Evolutionary conservation across 2,329 filamentous ascomycete genomes (phyloP), one percentile per base, ranked within the genome.

Genomic region (Neonectria magnoliae): DNA sequence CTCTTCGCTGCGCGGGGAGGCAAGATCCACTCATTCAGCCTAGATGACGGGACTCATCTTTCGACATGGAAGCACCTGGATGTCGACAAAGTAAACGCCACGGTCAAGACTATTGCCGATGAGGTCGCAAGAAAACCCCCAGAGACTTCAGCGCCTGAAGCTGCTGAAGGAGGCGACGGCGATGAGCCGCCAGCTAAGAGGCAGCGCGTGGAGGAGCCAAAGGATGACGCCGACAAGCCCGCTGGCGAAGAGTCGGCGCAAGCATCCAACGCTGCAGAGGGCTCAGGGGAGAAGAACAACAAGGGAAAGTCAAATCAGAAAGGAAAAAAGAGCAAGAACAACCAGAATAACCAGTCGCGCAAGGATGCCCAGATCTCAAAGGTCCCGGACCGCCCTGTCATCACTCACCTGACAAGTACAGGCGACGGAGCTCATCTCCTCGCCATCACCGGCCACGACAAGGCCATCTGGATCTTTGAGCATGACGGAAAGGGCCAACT

Each of bases 391-490:
- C 77, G 82, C 64, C 86, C 90, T 5, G 89, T 91, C 72, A 87
- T 98, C 59, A 91, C 90, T 63, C 87, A 91, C 67, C 76, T 98
- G 68, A 82, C 87, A 22, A 80, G 87, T 29, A 91, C 93, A 0
- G 77, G 82, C 14, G 84, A 92, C 69, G 88, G 90, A 14, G 83
- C 86, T 45, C 83, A 97, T 79, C 77, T 97, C 20, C 82, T 97
- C 45, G 92, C 89, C 22, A 88, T 97, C 31, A 97, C 94, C 9
- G 90, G 88, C n/a, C 93, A 97, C 74, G 96, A 98, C 82, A 99
- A 99, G 82, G 89, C 87, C 54, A 85, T 99, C 44, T 92, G 93
- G 77, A 93, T 98, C 0, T 93, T 98, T 76, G 84, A 88, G 69
- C 83, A 94, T 64, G 84, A 88, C 31, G 81, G 84, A 2, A 79